These are phyloP conservation scores for Drechslerella coelobrocha DNA, from an alignment of 2,329 filamentous ascomycete species.

Conservation along the genomic window DNA sequence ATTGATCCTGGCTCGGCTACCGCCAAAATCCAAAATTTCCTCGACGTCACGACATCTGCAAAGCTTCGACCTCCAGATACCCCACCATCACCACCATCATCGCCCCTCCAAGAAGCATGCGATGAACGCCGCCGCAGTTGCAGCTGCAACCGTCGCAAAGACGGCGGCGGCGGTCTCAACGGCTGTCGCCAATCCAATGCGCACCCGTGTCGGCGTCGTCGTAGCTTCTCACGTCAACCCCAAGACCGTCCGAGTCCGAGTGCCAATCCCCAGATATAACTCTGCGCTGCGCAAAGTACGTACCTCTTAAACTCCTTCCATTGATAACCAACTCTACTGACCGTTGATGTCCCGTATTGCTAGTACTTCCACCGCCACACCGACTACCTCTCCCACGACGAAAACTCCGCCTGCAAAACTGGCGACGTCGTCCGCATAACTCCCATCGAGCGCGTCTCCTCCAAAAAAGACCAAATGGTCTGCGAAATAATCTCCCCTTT, in stretches of 20 bases:
- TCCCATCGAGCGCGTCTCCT: slow-evolving; percentile 70
- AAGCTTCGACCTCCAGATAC: neutral
- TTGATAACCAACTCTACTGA: neutral
- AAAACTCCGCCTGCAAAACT: slow-evolving; percentile 72
- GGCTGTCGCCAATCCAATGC: slow-evolving; percentile 14
- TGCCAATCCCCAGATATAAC: slow-evolving; percentile 76
- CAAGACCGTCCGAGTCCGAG: slow-evolving; percentile 78
- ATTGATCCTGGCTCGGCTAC: no score
- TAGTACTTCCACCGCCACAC: slow-evolving; percentile 71
- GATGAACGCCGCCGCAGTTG: slow-evolving; percentile 17
- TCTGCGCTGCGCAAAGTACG: slow-evolving; percentile 72
- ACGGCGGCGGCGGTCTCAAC: no score
- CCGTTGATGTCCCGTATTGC: neutral
- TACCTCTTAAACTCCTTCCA: slow-evolving; percentile 10
- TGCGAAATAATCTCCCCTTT: slow-evolving; percentile 76
- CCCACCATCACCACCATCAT: slow-evolving; percentile 7
- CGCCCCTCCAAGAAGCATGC: neutral
- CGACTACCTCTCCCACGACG: slow-evolving; percentile 78
- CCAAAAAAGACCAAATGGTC: slow-evolving; percentile 75
- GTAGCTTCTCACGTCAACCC: slow-evolving; percentile 78
- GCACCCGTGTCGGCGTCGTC: slow-evolving; percentile 66
- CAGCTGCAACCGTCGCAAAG: no score
- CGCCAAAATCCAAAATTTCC: no score
- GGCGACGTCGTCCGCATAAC: slow-evolving; percentile 78
- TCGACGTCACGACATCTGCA: no score